Evolutionary conservation across 2,329 filamentous ascomycete species (phyloP), one percentile per base, ranked within the genome.

Genomic region (Ceratocystis albifundus): DNA sequence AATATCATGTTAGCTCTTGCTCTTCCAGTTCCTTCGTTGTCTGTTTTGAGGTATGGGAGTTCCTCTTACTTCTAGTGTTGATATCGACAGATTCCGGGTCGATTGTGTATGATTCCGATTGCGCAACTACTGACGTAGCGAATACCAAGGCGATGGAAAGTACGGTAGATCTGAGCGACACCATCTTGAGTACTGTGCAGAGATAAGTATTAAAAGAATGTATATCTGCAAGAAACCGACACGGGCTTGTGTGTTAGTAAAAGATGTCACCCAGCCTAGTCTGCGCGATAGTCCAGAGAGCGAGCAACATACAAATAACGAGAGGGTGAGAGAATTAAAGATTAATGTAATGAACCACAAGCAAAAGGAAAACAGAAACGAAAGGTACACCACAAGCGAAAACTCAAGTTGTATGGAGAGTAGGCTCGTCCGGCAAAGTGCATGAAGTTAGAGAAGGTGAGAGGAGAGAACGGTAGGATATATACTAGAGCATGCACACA

Each of bases 81-180:
- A 83, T 70, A 2, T 80, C 72, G 2, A 92, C 87, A 41, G 75
- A 80, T 17, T 77, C 70, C 3, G 88, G 88, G 64, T 88, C 79
- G 73, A 92, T 86, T 41, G 70, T 69, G 72, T 85, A 85, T 2
- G 62, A 53, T 71, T 84, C 79, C 69, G 80, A 80, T 70, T 82
- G 80, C 70, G 83, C 81, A 68, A 79, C 74, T 36, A 80, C 75
- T 70, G 81, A 74, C 69, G 86, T 75, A 69, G 80, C 77, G 50
- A 80, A 73, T 71, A 82, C 83, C 70, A 81, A 74, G 69, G 84
- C 80, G 75, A 86, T 71, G 70, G 62, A 64, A 55, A 64, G 30
- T 36, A 64, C 36, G 20, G 57, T 28, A 6, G 62, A 65, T 63
- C 62, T 67, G 41, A 67, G 59, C 15, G 61, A 55, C 7, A 65